Base-by-base conservation (phyloP, 441 rosid species). In the Melastoma candidum region DNA sequence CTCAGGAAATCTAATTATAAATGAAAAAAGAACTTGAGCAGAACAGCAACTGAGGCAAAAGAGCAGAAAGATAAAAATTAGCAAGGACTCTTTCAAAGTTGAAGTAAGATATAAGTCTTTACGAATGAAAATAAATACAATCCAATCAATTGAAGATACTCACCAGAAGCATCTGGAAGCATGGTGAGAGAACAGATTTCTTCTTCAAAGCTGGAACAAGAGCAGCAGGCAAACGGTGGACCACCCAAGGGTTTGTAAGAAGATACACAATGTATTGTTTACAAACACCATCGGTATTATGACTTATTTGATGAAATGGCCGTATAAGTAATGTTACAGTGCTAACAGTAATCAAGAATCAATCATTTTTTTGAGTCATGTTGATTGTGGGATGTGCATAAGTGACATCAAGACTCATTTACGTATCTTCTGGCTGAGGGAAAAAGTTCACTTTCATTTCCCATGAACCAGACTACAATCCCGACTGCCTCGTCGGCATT, bases 201-300 rank as follows among this genome's bases (percentile, higher is more conserved):
- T 89, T 95, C 83, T 83, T 93, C 71, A 93, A 67, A 56, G 97
- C 96, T 65, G 86, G 89, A 48, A 80, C 47, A 51, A 93, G 88
- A 76, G 82, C 71, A 52, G 84, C 68, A 53, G 99, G 99, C 32
- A 93, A 73, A 51, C 82, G 83, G 63, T 74, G 75, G 70, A 74
- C 61, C 11, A 93, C 90, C 73, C 75, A 76, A 46, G 99, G 99
- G 70, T 83, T 73, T 22, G 97, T 87, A 51, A 93, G 81, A 56
- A 93, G 63, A 54, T 63, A 70, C 63, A 78, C 56, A 61, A 79
- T 74, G 74, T 72, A 85, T 61, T 75, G 84, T 57, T 68, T 74
- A 60, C 72, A 59, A 56, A 87, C 88, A 70, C 56, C 68, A 68
- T 54, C 65, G 25, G 41, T 57, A 63, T 57, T 68, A 60, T 66